Conservation (phyloP, 2,329 filamentous ascomycete genomes). For the Periconia macrospinosa region DNA sequence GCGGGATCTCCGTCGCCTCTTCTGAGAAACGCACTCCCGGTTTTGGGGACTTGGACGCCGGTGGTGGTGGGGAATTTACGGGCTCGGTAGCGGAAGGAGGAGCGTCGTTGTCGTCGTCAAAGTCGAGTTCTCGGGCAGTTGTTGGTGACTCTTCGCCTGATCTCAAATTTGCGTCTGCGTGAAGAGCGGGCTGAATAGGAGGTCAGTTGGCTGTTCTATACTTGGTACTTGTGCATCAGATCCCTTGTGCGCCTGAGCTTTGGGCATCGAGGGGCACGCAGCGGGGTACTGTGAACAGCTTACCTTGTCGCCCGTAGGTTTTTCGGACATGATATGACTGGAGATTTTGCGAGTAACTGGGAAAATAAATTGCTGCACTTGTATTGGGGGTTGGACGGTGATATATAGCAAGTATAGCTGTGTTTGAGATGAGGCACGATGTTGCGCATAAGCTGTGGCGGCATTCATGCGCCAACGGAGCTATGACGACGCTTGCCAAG, state of each 20-base stretch:
- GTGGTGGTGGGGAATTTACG: constrained; percentile 44
- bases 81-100: constrained; percentile 35
- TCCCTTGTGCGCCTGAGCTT: constrained; percentile 2
- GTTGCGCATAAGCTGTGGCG: constrained; percentile 15
- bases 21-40: constrained; percentile 52
- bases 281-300: constrained; percentile 5
- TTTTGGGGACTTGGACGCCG: constrained; percentile 43
- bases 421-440: background rate
- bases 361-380: background rate
- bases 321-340: constrained; percentile 20
- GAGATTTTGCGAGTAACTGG: background rate
- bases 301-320: constrained; percentile 35
- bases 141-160: constrained; percentile 54
- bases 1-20: constrained; percentile 58
- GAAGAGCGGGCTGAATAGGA: constrained; percentile 37
- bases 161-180: constrained; percentile 40
- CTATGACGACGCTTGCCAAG: constrained; percentile 17
- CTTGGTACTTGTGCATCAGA: background rate
- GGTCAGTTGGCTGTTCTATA: constrained; percentile 8
- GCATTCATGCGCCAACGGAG: constrained; percentile 3
- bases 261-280: constrained; percentile 25
- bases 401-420: background rate
- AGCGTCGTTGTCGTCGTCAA: constrained; percentile 59
- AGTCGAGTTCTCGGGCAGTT: constrained; percentile 59
- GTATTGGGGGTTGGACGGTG: background rate